These are phyloP conservation scores for Apiotrichum porosum DNA, from an alignment of 1,284 basidiomycete species.

Conservation along the genomic window DNA sequence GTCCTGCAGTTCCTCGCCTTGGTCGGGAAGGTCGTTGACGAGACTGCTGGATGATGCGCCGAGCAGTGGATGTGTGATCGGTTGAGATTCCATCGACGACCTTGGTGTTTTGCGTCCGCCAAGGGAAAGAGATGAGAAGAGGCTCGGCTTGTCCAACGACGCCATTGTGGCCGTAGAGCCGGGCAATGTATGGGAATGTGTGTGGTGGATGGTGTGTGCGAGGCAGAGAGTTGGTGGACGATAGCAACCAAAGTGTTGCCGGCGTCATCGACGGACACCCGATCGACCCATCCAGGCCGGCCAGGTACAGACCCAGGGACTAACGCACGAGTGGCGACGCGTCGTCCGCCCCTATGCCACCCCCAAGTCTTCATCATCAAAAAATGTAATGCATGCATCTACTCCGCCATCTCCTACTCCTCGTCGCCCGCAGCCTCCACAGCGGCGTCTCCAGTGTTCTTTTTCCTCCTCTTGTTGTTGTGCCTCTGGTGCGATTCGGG, in stretches of 20 bases:
- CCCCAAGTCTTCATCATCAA: no score
- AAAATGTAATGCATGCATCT: conserved; percentile 1
- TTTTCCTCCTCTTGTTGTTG: conserved; percentile 22
- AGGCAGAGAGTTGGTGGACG: no score
- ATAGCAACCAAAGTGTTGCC: no score
- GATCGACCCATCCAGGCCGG: no score
- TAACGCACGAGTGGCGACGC: no score
- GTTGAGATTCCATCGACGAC: conserved; percentile 16
- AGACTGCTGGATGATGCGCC: conserved; percentile 22
- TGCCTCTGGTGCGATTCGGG: conserved; percentile 30
- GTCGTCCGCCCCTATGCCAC: no score
- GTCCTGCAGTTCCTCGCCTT: not conserved
- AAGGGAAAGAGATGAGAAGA: conserved; percentile 38
- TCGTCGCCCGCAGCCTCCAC: not conserved
- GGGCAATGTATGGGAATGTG: not conserved
- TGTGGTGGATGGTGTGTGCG: not conserved
- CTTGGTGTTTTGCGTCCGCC: conserved; percentile 17
- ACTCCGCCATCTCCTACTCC: not conserved
- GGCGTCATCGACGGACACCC: no score
- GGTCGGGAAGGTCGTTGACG: not conserved
- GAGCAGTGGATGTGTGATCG: conserved; percentile 40
- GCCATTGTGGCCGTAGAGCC: conserved; percentile 8
- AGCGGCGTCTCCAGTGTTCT: conserved; percentile 9
- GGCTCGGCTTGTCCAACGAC: conserved; percentile 13
- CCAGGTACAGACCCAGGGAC: no score